Base-by-base conservation (phyloP, 495 filamentous ascomycete genomes). In the Neurospora sublineolata region DNA sequence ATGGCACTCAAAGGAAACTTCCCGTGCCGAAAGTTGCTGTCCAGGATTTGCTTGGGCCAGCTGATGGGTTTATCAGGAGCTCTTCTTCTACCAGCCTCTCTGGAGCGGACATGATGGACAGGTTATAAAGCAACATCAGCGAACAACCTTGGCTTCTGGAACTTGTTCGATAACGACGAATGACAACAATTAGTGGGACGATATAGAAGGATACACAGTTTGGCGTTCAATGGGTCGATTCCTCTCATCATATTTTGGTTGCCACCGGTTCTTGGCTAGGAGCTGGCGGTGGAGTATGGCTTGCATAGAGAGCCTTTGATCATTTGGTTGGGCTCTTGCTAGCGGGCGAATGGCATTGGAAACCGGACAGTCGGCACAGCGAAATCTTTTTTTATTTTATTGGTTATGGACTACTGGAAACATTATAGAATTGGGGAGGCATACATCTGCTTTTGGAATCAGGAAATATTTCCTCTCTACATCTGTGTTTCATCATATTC, bases 1-100 rank as follows among this genome's bases (percentile, higher is more conserved):
- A 97, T 72, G 92, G 93, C 27, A 88, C 90, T n/a, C 91, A 94
- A 77, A 84, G 95, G 74, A 98, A 97, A 81, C 84, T 99, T n/a
- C 95, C 95, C 0, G 87, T 94, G 3, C 93, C 93, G 69, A 96
- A 94, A 77, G 91, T 97, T 20, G 90, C 92, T 1, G 92, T 97
- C 5, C 93, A 96, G 73, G 94, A 97, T 75, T 84, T 97, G 74
- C 81, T 97, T 71, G 91, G 89, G 72, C 85, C 87, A 1, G 81
- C 83, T 58, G 87, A 84, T 69, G 90, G 89, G 2, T 93, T 89
- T 77, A 81, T 83, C 70, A 79, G 83, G 73, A 85, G 82, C 68
- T 84, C 83, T n/a, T 76, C 83, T 33, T 82, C 76, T 68, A 83
- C 81, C 77, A 86, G 84, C 74, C 73, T 86, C 14, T 77, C 82